A percentile compares a stretch with the other conserved stretches of the same genome.
phyloP scores from a whole-genome alignment of 306 rosid species.

The Argentina anserina region DNA sequence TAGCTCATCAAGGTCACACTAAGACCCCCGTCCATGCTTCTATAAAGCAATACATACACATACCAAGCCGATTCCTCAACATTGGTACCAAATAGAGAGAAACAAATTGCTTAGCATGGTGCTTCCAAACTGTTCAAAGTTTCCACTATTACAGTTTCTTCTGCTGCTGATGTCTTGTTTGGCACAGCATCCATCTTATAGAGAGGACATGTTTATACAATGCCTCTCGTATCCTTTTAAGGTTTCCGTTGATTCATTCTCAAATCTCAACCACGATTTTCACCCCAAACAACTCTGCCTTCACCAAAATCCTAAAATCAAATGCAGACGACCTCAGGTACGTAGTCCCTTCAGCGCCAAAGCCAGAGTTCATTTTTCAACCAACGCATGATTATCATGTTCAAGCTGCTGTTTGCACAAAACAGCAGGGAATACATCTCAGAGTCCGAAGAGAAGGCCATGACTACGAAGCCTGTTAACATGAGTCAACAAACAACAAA shows the following conservation, averaged over 20 bases:
- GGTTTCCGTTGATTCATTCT: conserved; percentile 28
- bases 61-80: not conserved
- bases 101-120: conserved; percentile 29
- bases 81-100: too few relatives aligned
- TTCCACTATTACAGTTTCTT: conserved; percentile 19
- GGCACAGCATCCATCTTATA: not conserved
- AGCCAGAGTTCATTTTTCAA: conserved; percentile 65
- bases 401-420: conserved; percentile 63
- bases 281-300: conserved; percentile 36
- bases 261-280: conserved; percentile 25
- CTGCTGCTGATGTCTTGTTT: not conserved
- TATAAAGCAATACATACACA: not conserved
- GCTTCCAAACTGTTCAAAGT: conserved; percentile 22
- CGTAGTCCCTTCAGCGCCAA: conserved; percentile 49
- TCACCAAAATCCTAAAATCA: conserved; percentile 37
- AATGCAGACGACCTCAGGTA: conserved; percentile 55
- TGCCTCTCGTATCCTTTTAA: conserved; percentile 32
- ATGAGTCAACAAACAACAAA: too few relatives aligned
- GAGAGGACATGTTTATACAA: conserved; percentile 20
- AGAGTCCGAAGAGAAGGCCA: conserved; percentile 79
- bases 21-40: not conserved
- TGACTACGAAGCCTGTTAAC: conserved; percentile 86
- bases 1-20: not conserved
- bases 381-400: conserved; percentile 59
- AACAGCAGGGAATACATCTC: conserved; percentile 51